Evolutionary conservation across 768 basidiomycete genomes (phyloP), one percentile per base, ranked within the genome.

Genomic region (Lactarius vividus): DNA sequence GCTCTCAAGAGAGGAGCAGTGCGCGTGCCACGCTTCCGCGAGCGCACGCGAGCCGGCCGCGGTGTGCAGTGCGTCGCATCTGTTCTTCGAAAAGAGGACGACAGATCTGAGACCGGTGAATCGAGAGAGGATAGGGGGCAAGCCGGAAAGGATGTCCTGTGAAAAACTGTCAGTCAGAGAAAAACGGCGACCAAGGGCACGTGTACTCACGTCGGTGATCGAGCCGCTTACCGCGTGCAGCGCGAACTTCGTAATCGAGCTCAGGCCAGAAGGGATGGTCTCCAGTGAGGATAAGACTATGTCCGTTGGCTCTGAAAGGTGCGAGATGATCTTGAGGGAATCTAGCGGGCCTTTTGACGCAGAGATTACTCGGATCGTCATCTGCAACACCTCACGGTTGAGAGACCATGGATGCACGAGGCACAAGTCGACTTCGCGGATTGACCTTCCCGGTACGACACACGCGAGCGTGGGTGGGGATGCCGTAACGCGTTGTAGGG

Each of bases 181-280:
- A 4, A 40, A 39, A 39, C 16, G 10, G 5, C 15, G 37, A 39
- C 35, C 35, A 37, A 16, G 15, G 37, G 15, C 37, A 15, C 15
- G 46, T 11, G n/a, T 9, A 61, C 70, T 56, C 40, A 74, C 74
- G 6, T 56, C 57, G 18, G 70, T 71, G 64, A 74, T 62, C 2
- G 72, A 69, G 35, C 71, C 74, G 64, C 65, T 63, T n/a, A 72
- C 73, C 1, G 71, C 72, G 31, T 74, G 71, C 39, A 74, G 56
- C 5, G 69, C 68, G 26, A 74, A 66, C 28, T 66, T 71, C 40
- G 66, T 62, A 15, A 74, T 65, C 42, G 46, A 65, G 29, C 69
- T 62, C 31, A 74, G 49, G 59, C 69, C 63, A 23, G 56, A 52
- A 23, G 74, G 69, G 11, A 74, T 71, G 26, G 63, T 62, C 33